Percentiles rank a stretch among this genome's conserved stretches.
Conservation (phyloP, 2,329 filamentous ascomycete species). For the Biscogniauxia marginata region DNA sequence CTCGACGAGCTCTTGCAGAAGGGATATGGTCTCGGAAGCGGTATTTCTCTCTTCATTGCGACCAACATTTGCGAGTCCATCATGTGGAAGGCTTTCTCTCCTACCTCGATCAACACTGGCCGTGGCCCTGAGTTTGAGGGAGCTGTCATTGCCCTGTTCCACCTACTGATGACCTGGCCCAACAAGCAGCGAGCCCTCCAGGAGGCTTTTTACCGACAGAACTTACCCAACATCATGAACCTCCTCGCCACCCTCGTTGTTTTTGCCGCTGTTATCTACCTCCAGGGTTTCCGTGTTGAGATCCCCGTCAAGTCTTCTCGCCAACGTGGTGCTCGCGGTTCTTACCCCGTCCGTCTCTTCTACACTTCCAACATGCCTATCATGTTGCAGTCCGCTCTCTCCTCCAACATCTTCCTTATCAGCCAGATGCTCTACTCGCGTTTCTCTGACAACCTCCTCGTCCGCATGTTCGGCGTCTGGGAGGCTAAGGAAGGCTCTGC, state of each 20-base stretch:
- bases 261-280: slow-evolving; percentile 98
- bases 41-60: slow-evolving; percentile 98
- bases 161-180: slow-evolving; percentile 96
- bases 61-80: slow-evolving; percentile 99
- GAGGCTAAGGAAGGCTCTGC: slow-evolving; percentile 94
- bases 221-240: slow-evolving; percentile 99
- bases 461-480: slow-evolving; percentile 97
- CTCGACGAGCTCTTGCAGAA: slow-evolving; percentile 99
- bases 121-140: slow-evolving; percentile 99
- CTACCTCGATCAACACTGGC: slow-evolving; percentile 98
- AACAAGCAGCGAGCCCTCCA: slow-evolving; percentile 98
- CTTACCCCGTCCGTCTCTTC: slow-evolving; percentile 97
- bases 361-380: slow-evolving; percentile 99
- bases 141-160: slow-evolving; percentile 95
- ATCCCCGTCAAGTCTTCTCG: slow-evolving; percentile 99
- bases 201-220: slow-evolving; percentile 99
- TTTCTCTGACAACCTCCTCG: slow-evolving; percentile 98
- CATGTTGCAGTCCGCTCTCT: slow-evolving; percentile 98
- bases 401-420: slow-evolving; percentile 98
- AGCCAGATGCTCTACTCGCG: slow-evolving; percentile 99
- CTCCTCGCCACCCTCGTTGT: slow-evolving; percentile 87
- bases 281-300: slow-evolving; percentile 98
- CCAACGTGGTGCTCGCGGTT: slow-evolving; percentile 97
- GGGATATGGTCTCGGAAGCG: slow-evolving; percentile 96
- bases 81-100: slow-evolving; percentile 99